These are phyloP conservation scores for Verbena officinalis DNA, from an alignment of 257 asterid species.

Conservation along the genomic window DNA sequence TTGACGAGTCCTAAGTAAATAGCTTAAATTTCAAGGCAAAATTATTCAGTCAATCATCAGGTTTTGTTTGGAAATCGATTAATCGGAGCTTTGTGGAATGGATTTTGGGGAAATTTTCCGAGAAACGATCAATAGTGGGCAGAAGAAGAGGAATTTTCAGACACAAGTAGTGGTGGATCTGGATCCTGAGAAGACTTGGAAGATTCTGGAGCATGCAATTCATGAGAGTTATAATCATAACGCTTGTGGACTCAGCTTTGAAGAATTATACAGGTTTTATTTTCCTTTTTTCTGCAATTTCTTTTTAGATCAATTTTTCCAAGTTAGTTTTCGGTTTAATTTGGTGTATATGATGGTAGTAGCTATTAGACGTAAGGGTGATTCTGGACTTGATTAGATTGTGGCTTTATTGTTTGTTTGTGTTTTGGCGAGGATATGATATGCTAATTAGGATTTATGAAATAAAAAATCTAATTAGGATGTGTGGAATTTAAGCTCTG, in stretches of 20 bases:
- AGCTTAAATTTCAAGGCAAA: not conserved
- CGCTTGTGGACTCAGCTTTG: constrained; percentile 92
- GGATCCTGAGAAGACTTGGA: constrained; percentile 95
- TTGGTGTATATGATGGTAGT: not conserved
- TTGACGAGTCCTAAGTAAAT: constrained; percentile 13
- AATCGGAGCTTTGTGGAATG: constrained; percentile 22
- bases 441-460: too few species aligned
- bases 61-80: constrained; percentile 20
- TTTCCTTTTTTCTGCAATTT: not conserved
- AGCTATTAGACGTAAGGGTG: not conserved
- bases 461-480: too few species aligned
- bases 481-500: constrained; percentile 1
- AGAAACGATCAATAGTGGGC: constrained; percentile 60
- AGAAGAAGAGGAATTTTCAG: constrained; percentile 81
- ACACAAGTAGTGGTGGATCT: constrained; percentile 92
- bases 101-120: not conserved
- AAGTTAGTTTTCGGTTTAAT: constrained; percentile 8
- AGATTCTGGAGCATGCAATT: constrained; percentile 83
- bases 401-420: not conserved
- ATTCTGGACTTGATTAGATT: constrained; percentile 14
- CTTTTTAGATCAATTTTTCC: not conserved
- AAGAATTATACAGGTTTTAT: constrained; percentile 72
- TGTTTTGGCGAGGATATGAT: not conserved
- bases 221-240: constrained; percentile 87
- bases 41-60: not conserved